These are phyloP conservation scores for Spathaspora passalidarum DNA, from an alignment of 805 yeast genomes.

Conservation along the genomic window DNA sequence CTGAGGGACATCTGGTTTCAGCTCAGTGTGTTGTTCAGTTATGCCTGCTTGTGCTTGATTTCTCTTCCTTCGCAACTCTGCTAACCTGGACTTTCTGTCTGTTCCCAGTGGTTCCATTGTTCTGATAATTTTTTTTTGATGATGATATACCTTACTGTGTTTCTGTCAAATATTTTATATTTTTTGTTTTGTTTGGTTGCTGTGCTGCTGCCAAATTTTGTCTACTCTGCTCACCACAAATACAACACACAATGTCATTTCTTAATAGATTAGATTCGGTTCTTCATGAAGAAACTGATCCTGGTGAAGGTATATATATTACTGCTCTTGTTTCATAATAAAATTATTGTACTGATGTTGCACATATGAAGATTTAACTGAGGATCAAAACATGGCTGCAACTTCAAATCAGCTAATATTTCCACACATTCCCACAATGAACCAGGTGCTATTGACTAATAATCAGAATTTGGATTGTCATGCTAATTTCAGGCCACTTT, in stretches of 20 bases:
- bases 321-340: not conserved
- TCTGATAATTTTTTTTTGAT: not conserved
- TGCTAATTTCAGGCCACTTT: no score
- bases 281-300: not conserved
- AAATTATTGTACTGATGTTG: not conserved
- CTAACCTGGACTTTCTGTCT: conserved; percentile 19
- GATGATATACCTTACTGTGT: no score
- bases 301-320: not conserved
- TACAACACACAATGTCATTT: not conserved
- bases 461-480: no score
- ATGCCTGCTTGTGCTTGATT: not conserved
- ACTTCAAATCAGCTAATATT: not conserved
- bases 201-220: not conserved
- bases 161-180: not conserved
- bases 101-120: not conserved
- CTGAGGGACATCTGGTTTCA: not conserved
- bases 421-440: not conserved
- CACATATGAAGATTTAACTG: not conserved
- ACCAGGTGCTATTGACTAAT: not conserved
- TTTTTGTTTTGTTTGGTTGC: not conserved
- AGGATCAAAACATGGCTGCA: not conserved
- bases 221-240: not conserved
- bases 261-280: not conserved
- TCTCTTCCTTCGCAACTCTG: conserved; percentile 13
- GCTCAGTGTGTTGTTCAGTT: not conserved